Evolutionary conservation across 2,329 filamentous ascomycete species (phyloP).

Genomic region (Penicillium sp.): DNA sequence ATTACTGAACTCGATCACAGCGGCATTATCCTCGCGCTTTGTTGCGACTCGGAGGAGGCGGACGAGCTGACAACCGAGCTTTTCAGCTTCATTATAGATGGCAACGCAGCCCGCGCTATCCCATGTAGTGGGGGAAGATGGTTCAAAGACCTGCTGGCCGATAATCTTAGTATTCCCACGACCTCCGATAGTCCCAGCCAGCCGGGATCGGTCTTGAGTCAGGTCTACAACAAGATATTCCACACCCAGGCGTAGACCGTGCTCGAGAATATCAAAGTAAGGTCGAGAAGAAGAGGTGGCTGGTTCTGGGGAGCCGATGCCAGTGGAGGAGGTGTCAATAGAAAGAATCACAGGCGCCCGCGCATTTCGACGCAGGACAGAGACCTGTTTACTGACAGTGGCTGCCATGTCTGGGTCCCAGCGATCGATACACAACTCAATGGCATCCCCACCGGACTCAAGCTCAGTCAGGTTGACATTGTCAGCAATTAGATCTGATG

Average conservation of each 20-base stretch:
- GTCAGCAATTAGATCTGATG: slow-evolving; percentile 35
- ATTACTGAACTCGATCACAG: slow-evolving; percentile 38
- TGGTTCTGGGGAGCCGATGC: slow-evolving; percentile 10
- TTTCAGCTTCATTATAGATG: slow-evolving; percentile 36
- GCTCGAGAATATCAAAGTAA: slow-evolving; percentile 40
- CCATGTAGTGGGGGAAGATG: slow-evolving; percentile 32
- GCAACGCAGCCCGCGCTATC: slow-evolving; percentile 34
- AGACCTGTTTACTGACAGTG: slow-evolving; percentile 55
- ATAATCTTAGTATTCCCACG: slow-evolving; percentile 44
- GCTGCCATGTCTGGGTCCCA: slow-evolving; percentile 53
- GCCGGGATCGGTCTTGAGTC: slow-evolving; percentile 27
- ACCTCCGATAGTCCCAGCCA: slow-evolving; percentile 30
- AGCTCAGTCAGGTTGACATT: slow-evolving; percentile 50
- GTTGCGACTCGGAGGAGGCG: slow-evolving; percentile 38
- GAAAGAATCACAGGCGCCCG: slow-evolving; percentile 58
- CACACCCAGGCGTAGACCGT: slow-evolving; percentile 41
- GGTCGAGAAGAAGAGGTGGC: slow-evolving; percentile 9
- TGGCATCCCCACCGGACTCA: slow-evolving; percentile 59
- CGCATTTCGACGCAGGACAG: slow-evolving; percentile 56
- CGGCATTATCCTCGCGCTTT: slow-evolving; percentile 39
- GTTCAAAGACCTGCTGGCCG: slow-evolving; percentile 36
- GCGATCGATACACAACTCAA: slow-evolving; percentile 60
- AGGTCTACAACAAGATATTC: slow-evolving; percentile 43
- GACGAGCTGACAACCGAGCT: slow-evolving; percentile 40
- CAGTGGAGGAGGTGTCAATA: slow-evolving; percentile 43